Percentiles rank a stretch among this genome's conserved stretches.
Evolutionary conservation across 2,329 filamentous ascomycete genomes (phyloP).

Genomic region (Trichothecium roseum): DNA sequence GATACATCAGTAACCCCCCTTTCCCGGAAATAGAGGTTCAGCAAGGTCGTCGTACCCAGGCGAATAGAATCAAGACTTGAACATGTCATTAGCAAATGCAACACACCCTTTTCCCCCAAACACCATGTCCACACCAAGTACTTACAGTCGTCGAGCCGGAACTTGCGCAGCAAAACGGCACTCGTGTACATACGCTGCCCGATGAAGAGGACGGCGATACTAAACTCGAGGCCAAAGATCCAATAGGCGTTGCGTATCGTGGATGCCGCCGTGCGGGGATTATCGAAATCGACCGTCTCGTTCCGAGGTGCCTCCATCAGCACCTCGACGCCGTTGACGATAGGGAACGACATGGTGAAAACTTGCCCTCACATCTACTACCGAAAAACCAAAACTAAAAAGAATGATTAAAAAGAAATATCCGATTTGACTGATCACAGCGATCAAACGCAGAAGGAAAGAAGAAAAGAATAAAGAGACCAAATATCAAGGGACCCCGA

Average conservation of each 20-base stretch:
- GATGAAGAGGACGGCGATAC: slow-evolving; percentile 9
- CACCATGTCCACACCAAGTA: too few relatives aligned
- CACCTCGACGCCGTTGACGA: slow-evolving; percentile 14
- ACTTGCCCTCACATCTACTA: too few relatives aligned
- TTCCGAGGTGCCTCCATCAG: slow-evolving; percentile 11
- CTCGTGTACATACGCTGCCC: slow-evolving; percentile 16
- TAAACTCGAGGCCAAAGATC: slow-evolving; percentile 11
- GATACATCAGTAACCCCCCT: background rate
- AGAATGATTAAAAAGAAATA: too few relatives aligned
- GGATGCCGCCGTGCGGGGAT: too few relatives aligned
- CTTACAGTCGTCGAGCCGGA: slow-evolving; percentile 7
- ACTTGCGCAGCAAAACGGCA: slow-evolving; percentile 5
- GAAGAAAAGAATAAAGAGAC: too few relatives aligned
- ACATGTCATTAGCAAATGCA: slow-evolving; percentile 1
- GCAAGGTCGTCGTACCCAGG: too few relatives aligned
- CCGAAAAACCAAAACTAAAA: too few relatives aligned
- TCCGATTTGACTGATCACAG: too few relatives aligned
- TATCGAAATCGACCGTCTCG: slow-evolving; percentile 18
- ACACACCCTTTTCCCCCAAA: background rate
- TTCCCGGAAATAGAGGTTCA: background rate
- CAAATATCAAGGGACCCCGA: too few relatives aligned
- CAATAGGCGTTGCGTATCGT: slow-evolving; percentile 10
- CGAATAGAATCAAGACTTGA: slow-evolving; percentile 3
- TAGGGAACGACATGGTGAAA: too few relatives aligned
- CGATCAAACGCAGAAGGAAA: too few relatives aligned